Conservation (phyloP, 2,329 filamentous ascomycete species). For the Claviceps sp. region DNA sequence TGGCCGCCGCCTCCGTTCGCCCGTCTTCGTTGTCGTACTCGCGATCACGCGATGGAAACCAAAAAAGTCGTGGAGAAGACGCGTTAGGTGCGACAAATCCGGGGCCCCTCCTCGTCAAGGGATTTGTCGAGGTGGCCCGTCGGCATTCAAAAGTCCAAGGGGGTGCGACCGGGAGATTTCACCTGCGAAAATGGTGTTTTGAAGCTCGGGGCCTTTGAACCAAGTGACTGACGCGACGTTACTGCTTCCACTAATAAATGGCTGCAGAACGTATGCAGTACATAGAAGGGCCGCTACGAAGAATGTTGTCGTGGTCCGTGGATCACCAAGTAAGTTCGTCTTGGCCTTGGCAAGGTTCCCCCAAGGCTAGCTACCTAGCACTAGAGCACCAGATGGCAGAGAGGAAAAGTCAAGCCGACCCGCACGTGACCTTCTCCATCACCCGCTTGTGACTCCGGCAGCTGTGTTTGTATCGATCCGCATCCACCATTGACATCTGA, state of each 20-base stretch:
- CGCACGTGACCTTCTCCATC: slow-evolving; percentile 14
- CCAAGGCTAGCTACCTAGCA: slow-evolving; percentile 11
- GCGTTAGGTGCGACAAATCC: slow-evolving; percentile 27
- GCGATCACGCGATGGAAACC: slow-evolving; percentile 24
- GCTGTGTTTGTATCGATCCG: too few relatives aligned
- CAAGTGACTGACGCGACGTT: slow-evolving; percentile 8
- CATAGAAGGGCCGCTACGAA: slow-evolving; percentile 18
- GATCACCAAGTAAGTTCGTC: slow-evolving; percentile 16
- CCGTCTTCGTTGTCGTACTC: slow-evolving; percentile 10
- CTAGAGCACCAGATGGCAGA: slow-evolving; percentile 7
- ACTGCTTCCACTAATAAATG: slow-evolving; percentile 11
- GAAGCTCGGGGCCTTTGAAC: slow-evolving; percentile 3
- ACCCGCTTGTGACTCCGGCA: neutral
- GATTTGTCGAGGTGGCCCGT: slow-evolving; percentile 16
- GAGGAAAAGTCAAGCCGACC: slow-evolving; percentile 14
- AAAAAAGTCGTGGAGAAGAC: slow-evolving; percentile 14
- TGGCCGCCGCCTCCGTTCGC: slow-evolving; percentile 19
- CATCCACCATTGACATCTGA: too few relatives aligned
- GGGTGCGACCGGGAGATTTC: slow-evolving; percentile 15
- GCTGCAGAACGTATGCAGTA: slow-evolving; percentile 15
- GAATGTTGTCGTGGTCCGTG: slow-evolving; percentile 21
- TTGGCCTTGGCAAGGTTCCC: slow-evolving; percentile 8
- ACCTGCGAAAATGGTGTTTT: slow-evolving; percentile 9
- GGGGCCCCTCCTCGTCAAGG: slow-evolving; percentile 22
- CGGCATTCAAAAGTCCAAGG: slow-evolving; percentile 17